These are phyloP conservation scores for Annona squamosa DNA, from an alignment of 164 flowering plant genomes.

Conservation along the genomic window DNA sequence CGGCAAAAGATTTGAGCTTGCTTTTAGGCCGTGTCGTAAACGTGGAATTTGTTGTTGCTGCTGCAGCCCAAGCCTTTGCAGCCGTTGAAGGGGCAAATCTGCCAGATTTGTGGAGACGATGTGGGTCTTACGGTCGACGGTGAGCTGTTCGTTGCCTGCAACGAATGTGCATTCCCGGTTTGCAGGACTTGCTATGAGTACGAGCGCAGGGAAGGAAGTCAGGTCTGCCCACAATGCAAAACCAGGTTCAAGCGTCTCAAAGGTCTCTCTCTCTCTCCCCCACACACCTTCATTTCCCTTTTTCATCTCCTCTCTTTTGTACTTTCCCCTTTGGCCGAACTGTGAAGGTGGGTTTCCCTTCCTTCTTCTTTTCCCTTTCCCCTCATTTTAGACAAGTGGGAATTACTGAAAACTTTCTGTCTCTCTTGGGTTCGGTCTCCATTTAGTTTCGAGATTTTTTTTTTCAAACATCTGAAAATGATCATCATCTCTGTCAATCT, in stretches of 20 bases:
- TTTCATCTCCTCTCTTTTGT: neutral
- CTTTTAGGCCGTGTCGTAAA: neutral
- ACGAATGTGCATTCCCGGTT: conserved; percentile 56
- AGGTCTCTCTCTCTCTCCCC: conserved; percentile 15
- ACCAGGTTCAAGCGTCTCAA: conserved; percentile 51
- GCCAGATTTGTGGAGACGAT: conserved; percentile 57
- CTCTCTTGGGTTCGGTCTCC: neutral
- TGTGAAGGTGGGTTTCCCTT: neutral
- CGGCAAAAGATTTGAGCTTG: neutral
- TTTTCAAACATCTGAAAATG: neutral
- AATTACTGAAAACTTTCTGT: neutral
- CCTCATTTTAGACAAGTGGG: neutral
- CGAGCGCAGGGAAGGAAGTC: conserved; percentile 50
- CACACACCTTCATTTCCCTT: neutral
- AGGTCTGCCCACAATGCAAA: conserved; percentile 57
- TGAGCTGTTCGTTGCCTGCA: conserved; percentile 54
- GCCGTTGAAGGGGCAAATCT: conserved; percentile 35
- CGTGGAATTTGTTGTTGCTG: conserved; percentile 1
- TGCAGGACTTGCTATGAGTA: conserved; percentile 57
- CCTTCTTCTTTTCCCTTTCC: neutral
- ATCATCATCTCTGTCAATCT: neutral
- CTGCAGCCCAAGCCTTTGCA: conserved; percentile 34
- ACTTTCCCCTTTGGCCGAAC: neutral
- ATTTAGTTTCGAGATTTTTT: neutral
- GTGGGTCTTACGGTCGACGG: conserved; percentile 44